Conservation (phyloP, 805 yeast species). For the Starmerella bacillaris region DNA sequence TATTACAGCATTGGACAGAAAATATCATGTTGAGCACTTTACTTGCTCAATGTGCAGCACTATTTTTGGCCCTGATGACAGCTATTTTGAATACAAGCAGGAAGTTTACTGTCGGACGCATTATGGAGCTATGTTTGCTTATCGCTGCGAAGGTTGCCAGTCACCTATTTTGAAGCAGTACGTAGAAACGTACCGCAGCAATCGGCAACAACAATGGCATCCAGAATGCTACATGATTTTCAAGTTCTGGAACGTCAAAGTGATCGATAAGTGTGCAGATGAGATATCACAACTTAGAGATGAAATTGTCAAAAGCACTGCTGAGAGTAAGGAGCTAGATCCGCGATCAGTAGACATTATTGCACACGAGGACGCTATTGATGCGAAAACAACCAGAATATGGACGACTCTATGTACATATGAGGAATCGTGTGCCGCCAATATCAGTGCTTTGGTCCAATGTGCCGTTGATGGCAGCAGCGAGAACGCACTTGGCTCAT, state of each 20-base stretch:
- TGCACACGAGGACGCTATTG: conserved; percentile 43
- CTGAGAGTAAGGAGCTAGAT: conserved; percentile 6
- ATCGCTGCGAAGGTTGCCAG: conserved; percentile 83
- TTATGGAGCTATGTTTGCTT: conserved; percentile 70
- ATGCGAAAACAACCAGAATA: conserved; percentile 39
- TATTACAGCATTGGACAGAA: conserved; percentile 78
- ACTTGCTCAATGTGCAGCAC: conserved; percentile 73
- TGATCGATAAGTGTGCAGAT: conserved; percentile 26
- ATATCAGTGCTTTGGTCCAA: conserved; percentile 81
- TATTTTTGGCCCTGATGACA: conserved; percentile 78
- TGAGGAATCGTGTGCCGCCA: conserved; percentile 78
- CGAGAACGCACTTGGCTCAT: conserved; percentile 43
- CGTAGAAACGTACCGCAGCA: conserved; percentile 81
- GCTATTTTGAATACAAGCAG: conserved; percentile 73
- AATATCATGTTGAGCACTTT: conserved; percentile 90
- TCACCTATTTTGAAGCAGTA: conserved; percentile 85
- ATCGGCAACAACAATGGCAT: conserved; percentile 91
- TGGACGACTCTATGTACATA: conserved; percentile 79
- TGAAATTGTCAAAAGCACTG: conserved; percentile 2
- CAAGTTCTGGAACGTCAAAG: conserved; percentile 84
- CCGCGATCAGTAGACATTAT: conserved; percentile 10
- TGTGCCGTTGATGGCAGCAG: conserved; percentile 61
- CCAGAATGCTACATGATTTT: conserved; percentile 97
- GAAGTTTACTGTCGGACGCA: conserved; percentile 81
- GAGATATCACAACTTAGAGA: conserved; percentile 5